These are phyloP conservation scores for Paramecium primaurelia DNA, from an alignment of 73 alveolate genomes.

Conservation along the genomic window DNA sequence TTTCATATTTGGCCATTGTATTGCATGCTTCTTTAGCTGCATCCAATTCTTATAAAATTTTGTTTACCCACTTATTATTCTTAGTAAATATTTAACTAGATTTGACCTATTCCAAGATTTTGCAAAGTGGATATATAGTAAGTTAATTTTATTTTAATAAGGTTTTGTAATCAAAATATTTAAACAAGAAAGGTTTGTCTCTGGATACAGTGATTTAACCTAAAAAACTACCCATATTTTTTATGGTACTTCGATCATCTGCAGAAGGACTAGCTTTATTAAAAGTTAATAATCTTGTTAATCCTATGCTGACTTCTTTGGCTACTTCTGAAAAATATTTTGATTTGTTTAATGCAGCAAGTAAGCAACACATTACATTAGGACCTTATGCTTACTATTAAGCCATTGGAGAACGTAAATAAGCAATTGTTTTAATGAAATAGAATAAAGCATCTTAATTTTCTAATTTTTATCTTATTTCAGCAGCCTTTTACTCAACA, in stretches of 20 bases:
- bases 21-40: not conserved
- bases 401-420: not conserved
- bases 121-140: constrained; percentile 81
- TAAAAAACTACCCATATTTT: constrained; percentile 80
- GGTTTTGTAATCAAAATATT: constrained; percentile 85
- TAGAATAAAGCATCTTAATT: constrained; percentile 13
- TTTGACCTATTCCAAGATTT: constrained; percentile 74
- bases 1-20: constrained; percentile 25
- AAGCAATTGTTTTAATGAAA: constrained; percentile 41
- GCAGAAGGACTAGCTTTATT: not conserved
- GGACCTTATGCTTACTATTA: not conserved
- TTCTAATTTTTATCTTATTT: constrained; percentile 25
- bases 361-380: not conserved
- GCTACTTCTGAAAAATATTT: constrained; percentile 24
- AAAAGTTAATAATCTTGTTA: not conserved
- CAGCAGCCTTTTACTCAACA: constrained; percentile 21
- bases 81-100: constrained; percentile 76
- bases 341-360: constrained; percentile 27
- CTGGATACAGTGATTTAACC: constrained; percentile 88
- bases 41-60: not conserved
- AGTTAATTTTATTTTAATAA: constrained; percentile 72
- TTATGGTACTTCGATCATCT: constrained; percentile 66
- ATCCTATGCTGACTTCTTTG: constrained; percentile 26
- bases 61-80: constrained; percentile 86
- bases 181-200: constrained; percentile 86